phyloP scores from a whole-genome alignment of 1,284 basidiomycete genomes.

The Leccinum pallidistipes region DNA sequence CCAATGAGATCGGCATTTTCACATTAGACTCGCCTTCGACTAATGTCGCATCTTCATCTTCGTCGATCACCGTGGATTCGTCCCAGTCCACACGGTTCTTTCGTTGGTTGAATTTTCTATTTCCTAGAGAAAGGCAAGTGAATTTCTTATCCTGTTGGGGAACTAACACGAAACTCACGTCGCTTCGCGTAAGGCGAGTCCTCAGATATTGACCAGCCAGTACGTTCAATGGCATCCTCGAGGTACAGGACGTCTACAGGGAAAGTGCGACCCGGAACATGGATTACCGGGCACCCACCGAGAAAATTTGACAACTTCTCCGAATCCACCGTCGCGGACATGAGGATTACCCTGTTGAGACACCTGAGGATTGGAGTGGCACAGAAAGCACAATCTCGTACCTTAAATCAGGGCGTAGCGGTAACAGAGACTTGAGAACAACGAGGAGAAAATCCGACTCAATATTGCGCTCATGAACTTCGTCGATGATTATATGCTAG shows the following conservation, averaged over 20 bases:
- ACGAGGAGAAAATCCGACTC: conserved; percentile 98
- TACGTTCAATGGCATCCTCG: conserved; percentile 91
- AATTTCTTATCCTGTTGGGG: neutral
- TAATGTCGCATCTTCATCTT: conserved; percentile 58
- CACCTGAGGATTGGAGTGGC: neutral
- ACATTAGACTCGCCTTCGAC: conserved; percentile 31
- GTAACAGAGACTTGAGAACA: conserved; percentile 87
- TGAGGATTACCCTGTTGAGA: conserved; percentile 79
- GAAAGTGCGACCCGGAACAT: conserved; percentile 96
- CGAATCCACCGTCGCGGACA: conserved; percentile 97
- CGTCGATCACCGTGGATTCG: conserved; percentile 71
- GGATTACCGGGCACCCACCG: conserved; percentile 84
- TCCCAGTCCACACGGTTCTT: conserved; percentile 73
- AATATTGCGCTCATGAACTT: conserved; percentile 94
- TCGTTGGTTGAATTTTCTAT: conserved; percentile 65
- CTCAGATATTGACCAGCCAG: conserved; percentile 84
- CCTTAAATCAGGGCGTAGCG: conserved; percentile 84
- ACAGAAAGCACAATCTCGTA: conserved; percentile 29
- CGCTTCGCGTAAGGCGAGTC: conserved; percentile 83
- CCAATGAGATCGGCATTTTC: conserved; percentile 55
- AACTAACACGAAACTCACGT: conserved; percentile 42
- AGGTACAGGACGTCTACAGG: conserved; percentile 89
- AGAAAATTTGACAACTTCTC: conserved; percentile 95
- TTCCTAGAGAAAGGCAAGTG: conserved; percentile 36
- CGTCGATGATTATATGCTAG: conserved; percentile 64